These are phyloP conservation scores for Tulasnella sp. DNA, from an alignment of 768 basidiomycete species.

Conservation along the genomic window DNA sequence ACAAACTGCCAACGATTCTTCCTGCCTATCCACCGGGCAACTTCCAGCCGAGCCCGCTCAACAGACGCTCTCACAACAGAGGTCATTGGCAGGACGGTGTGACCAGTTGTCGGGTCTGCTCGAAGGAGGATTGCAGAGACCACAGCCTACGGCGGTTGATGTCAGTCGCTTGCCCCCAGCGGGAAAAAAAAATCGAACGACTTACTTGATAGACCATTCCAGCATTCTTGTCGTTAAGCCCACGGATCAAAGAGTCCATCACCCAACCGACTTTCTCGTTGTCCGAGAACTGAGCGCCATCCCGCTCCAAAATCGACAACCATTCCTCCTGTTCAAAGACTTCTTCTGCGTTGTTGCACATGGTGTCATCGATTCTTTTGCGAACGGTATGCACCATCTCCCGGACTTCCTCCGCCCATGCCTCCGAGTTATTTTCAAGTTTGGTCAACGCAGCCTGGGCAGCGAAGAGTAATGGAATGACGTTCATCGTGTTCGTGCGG, in stretches of 20 bases:
- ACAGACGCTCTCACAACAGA: conserved; percentile 68
- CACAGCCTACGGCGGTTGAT: conserved; percentile 48
- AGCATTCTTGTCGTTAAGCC: conserved; percentile 62
- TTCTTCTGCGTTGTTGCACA: conserved; percentile 55
- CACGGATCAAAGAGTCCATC: conserved; percentile 59
- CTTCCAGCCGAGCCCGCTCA: conserved; percentile 60
- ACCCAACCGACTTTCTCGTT: conserved; percentile 72
- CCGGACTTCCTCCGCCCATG: conserved; percentile 61
- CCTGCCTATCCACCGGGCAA: conserved; percentile 69
- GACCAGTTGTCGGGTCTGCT: conserved; percentile 53
- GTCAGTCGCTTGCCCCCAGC: background rate
- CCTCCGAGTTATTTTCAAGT: conserved; percentile 47
- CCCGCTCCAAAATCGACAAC: conserved; percentile 66
- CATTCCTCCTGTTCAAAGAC: conserved; percentile 70
- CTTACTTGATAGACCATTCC: conserved; percentile 71
- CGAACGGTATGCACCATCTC: conserved; percentile 66
- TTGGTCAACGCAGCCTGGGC: conserved; percentile 59
- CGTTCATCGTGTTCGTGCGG: conserved; percentile 60
- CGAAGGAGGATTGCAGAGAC: conserved; percentile 70
- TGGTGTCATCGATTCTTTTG: conserved; percentile 56
- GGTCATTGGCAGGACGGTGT: conserved; percentile 62
- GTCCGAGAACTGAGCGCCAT: conserved; percentile 73
- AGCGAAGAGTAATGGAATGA: conserved; percentile 64
- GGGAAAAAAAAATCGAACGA: background rate
- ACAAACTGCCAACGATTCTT: conserved; percentile 62